Evolutionary conservation across 805 yeast genomes (phyloP), one percentile per base, ranked within the genome.

Genomic region (Debaryomyces tyrocola): DNA sequence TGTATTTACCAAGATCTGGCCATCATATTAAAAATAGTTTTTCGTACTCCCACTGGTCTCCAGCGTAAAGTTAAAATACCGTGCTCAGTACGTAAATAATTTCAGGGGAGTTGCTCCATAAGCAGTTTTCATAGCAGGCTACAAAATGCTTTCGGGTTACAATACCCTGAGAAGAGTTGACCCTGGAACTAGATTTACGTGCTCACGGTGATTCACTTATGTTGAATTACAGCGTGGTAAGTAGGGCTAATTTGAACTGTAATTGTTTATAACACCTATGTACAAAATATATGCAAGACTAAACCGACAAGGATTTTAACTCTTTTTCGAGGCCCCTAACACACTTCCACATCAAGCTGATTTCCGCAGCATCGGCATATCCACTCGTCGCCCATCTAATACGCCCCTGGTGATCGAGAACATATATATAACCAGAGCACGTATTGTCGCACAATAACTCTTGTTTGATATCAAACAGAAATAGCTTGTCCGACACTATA

Each of bases 361-460:
- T 67, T 54, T 94, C 99, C 29, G 77, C 77, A n/a, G 77, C 81
- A 12, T 75, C 74, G 1, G 96, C 85, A 34, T 77, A 79, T 2
- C 98, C 99, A 55, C 95, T 82, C 4, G 90, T 87, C 20, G 90
- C 90, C 98, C 98, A 92, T 55, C 98, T 74, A 44, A 94, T 85
- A 56, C 79, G 84, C 43, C 85, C 84, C 11, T 82, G 71, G 12
- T 73, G 73, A 59, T 94, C 99, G 31, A 94, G 77, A 4, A 92
- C 70, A 53, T 90, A 85, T 9, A 90, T 71, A 59, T 88, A 90
- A 0, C 98, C 98, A 2, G 95, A 81, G 55, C 85, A 87, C 18
- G 80, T 77, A 60, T 92, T 92, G 45, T 83, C 84, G 54, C 90
- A 79, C 41, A 79, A 69, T 31, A 92, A 64, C 20, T 77, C 63